Evolutionary conservation across 345 rosid species (phyloP), one percentile per base, ranked within the genome.

Genomic region (Noccaea bulbosa): DNA sequence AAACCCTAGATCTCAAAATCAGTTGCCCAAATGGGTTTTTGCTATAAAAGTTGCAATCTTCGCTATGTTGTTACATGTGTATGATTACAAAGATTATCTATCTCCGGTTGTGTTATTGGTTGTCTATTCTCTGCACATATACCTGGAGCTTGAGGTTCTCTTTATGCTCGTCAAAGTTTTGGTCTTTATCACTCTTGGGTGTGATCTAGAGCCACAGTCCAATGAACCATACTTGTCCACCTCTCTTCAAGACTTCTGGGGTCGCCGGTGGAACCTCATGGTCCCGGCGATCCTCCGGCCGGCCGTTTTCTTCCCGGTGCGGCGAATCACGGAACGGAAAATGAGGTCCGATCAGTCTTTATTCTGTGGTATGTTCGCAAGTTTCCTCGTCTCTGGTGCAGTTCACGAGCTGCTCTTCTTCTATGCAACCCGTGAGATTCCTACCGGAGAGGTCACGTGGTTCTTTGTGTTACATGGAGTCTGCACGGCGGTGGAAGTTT

Each of bases 221-320:
- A 20, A 82, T 24, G 81, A 86, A 4, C 90, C 87, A 4, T 86
- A 81, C 53, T 48, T 80, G n/a, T 55, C 88, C 41, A 84, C 86
- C 0, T 85, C 93, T 12, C 69, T 88, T 3, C 87, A 86, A 75
- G 86, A 85, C 32, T 84, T 86, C 20, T 84, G 88, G 93, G 82
- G 87, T 8, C 51, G 70, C 4, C 64, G 87, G 4, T 85, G 90
- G 88, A 88, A 82, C 52, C 84, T 84, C 39, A 81, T 80, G 78
- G 83, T 81, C 11, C 67, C 86, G 1, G 70, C 65, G 3, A 75
- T 82, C 6, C 80, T 84, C 56, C 72, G 85, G 1, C 81, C 81
- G 1, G 50, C 87, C 5, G 80, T 84, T 1, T 80, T 81, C 75
- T 2, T 3, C 1, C 88, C 88, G 0, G 57, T 80, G 0, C 47